Conservation (phyloP, 2,329 filamentous ascomycete genomes). For the Ceratocystiopsis brevicomis region DNA sequence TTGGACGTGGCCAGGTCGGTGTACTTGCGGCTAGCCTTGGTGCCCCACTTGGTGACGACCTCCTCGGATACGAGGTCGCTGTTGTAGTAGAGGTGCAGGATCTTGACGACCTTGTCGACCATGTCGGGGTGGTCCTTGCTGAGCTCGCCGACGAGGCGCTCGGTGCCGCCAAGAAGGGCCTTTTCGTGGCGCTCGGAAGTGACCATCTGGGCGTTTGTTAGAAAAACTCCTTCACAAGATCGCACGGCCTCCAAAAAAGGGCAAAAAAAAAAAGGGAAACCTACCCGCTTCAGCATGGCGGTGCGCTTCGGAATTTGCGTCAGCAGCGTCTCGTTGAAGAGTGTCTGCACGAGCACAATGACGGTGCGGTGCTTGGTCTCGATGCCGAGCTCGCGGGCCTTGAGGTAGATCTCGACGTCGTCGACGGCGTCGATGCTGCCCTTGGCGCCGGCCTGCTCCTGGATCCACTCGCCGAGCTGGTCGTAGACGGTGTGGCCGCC, state of each 20-base stretch:
- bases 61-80: conserved; percentile 80
- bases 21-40: conserved; percentile 96
- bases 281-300: conserved; percentile 70
- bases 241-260: not conserved
- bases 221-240: too few species aligned
- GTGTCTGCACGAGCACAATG: conserved; percentile 75
- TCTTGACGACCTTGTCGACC: conserved; percentile 56
- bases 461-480: conserved; percentile 82
- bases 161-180: conserved; percentile 83
- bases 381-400: conserved; percentile 90
- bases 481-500: conserved; percentile 66
- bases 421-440: conserved; percentile 62
- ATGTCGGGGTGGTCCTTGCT: conserved; percentile 65
- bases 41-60: conserved; percentile 74
- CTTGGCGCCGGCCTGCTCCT: conserved; percentile 49
- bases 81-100: conserved; percentile 80
- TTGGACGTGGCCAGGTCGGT: conserved; percentile 75
- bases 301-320: conserved; percentile 74
- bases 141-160: conserved; percentile 61
- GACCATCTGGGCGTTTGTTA: conserved; percentile 40
- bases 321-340: conserved; percentile 81
- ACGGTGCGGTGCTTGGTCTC: conserved; percentile 88
- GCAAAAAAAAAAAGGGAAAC: conserved; percentile 10
- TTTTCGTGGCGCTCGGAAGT: conserved; percentile 89
- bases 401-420: conserved; percentile 83